Base-by-base conservation (phyloP, 2,329 filamentous ascomycete species). In the Tolypocladium cylindrosporum region DNA sequence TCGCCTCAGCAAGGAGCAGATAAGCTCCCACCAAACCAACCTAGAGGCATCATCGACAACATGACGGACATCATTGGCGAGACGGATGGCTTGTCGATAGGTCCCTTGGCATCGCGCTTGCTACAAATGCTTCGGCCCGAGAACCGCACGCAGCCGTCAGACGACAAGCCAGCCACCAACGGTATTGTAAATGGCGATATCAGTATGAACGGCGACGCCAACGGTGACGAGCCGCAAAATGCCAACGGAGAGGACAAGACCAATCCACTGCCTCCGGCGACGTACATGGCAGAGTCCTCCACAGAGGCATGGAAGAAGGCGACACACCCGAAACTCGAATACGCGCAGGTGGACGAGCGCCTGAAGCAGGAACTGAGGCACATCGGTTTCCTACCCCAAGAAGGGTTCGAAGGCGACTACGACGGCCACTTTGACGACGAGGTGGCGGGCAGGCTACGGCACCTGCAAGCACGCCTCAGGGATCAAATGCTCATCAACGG, bases 371-470 rank as follows among this genome's bases (percentile, higher is more conserved):
- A 99, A 69, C 82, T 99, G 21, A 86, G 89, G 16, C 90, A 96
- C 72, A 90, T 96, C 60, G 94, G 94, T 13, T 89, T 99, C 66
- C 78, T 97, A 19, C 85, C 89, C 0, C 76, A 81, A 4, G 88
- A 90, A 55, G 72, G 72, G 34, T 77, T 78, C 50, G 77, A 80
- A 41, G 86, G 89, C 13, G 89, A 96, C 63, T 97, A 92, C 72
- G 90, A 96, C 66, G 88, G 86, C 0, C 90, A 96, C 70, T 91
- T 86, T 64, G 94, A 99, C 68, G 94, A 99, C 70, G 93, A 97
- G 71, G 89, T 99, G 43, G 90, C 92, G 8, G 92, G 90, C 54
- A 89, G 94, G 24, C 77, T 99, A 27, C 91, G 94, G 13, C 84
- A 91, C 31, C 79, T 99, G 1, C 94, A 99, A 69, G 79, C 83